These are phyloP conservation scores for Tolypocladium tropicale DNA, from an alignment of 2,329 filamentous ascomycete genomes.

Conservation along the genomic window DNA sequence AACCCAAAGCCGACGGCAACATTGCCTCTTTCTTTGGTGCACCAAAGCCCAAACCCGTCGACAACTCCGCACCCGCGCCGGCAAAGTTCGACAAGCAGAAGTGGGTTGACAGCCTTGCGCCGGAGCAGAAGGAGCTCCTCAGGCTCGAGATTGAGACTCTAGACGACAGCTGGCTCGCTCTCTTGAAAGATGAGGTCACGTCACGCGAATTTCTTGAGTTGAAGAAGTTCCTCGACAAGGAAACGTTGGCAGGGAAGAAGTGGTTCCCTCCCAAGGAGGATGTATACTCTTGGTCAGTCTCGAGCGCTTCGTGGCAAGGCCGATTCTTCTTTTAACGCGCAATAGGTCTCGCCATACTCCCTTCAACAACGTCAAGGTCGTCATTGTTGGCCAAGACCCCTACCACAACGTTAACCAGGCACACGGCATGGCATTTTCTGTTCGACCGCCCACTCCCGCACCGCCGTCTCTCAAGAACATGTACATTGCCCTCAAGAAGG, in stretches of 20 bases:
- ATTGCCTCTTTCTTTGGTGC: conserved; percentile 85
- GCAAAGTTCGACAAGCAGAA: conserved; percentile 76
- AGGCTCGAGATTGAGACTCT: conserved; percentile 87
- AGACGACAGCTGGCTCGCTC: conserved; percentile 81
- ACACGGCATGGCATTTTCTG: conserved; percentile 91
- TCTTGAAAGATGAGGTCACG: conserved; percentile 77
- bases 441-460: conserved; percentile 76
- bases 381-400: conserved; percentile 92
- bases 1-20: conserved; percentile 61
- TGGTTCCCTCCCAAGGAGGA: conserved; percentile 83
- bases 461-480: conserved; percentile 91
- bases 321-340: background rate
- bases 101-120: conserved; percentile 71
- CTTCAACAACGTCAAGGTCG: conserved; percentile 77
- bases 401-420: conserved; percentile 96
- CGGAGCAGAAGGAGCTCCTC: conserved; percentile 74
- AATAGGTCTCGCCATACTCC: conserved; percentile 90
- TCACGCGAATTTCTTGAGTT: conserved; percentile 74
- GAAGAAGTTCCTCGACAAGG: conserved; percentile 76
- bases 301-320: background rate
- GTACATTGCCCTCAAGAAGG: conserved; percentile 76
- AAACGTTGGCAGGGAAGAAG: conserved; percentile 62
- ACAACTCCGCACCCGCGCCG: conserved; percentile 18
- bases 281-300: conserved; percentile 80
- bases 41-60: conserved; percentile 40